Evolutionary conservation across 2,329 filamentous ascomycete genomes (phyloP).

Genomic region (Alternaria metachromatica): DNA sequence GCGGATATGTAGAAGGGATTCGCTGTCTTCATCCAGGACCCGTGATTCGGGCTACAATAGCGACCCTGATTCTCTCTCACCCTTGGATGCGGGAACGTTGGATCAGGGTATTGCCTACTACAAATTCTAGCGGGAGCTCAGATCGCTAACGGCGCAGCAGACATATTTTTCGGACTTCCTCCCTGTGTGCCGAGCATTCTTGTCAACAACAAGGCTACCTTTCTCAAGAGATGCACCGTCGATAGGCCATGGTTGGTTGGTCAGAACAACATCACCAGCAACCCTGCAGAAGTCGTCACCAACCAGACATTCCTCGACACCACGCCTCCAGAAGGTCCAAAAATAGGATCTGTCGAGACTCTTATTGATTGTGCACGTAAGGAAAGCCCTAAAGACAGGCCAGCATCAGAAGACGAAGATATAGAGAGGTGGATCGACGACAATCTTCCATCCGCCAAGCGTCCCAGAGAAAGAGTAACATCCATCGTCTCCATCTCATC

Average conservation of each 20-base stretch:
- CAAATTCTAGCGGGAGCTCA: background rate
- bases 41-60: slow-evolving; percentile 43
- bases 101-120: slow-evolving; percentile 23
- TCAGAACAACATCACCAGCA: background rate
- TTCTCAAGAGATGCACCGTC: slow-evolving; percentile 13
- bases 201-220: slow-evolving; percentile 5
- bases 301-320: background rate
- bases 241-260: background rate
- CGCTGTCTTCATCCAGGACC: slow-evolving; percentile 34
- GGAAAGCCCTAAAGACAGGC: background rate
- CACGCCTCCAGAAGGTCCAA: background rate
- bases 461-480: slow-evolving; percentile 30
- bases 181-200: slow-evolving; percentile 11
- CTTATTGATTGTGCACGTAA: background rate
- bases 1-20: slow-evolving; percentile 29
- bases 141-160: slow-evolving; percentile 15
- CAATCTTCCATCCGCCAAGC: slow-evolving; percentile 26
- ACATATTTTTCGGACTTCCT: slow-evolving; percentile 6
- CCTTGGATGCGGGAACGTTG: slow-evolving; percentile 24
- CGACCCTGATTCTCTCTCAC: slow-evolving; percentile 37
- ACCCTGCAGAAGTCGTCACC: background rate
- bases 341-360: background rate
- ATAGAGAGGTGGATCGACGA: slow-evolving; percentile 37
- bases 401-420: slow-evolving; percentile 18
- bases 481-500: slow-evolving; percentile 39